Conservation (phyloP, 2,329 filamentous ascomycete species). For the Atkinsonella hypoxylon region DNA sequence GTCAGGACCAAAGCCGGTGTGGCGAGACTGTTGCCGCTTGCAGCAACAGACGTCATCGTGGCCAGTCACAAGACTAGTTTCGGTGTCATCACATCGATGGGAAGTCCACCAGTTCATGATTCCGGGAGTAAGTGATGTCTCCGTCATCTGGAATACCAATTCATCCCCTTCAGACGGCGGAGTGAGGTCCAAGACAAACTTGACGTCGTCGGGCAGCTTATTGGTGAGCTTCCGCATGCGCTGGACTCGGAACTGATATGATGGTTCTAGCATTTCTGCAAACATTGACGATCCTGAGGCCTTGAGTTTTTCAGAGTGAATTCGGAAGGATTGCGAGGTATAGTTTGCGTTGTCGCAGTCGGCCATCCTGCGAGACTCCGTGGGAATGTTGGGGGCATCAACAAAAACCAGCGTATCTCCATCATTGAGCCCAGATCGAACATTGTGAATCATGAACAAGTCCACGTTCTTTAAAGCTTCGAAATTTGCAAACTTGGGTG, state of each 20-base stretch:
- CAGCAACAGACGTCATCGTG: constrained; percentile 30
- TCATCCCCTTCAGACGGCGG: constrained; percentile 51
- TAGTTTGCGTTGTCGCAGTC: constrained; percentile 25
- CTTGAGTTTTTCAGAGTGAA: constrained; percentile 34
- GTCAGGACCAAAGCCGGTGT: not conserved
- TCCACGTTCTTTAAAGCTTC: constrained; percentile 14
- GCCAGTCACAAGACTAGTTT: constrained; percentile 21
- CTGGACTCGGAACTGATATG: constrained; percentile 26
- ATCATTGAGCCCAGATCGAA: constrained; percentile 14
- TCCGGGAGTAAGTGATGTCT: constrained; percentile 43
- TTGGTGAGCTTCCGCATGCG: constrained; percentile 25
- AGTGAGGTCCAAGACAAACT: constrained; percentile 51
- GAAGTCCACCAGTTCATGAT: constrained; percentile 43
- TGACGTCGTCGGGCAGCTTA: constrained; percentile 30
- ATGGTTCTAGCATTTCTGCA: constrained; percentile 29
- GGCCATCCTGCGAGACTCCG: constrained; percentile 8
- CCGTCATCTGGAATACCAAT: constrained; percentile 44
- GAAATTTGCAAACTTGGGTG: constrained; percentile 7
- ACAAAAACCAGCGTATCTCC: constrained; percentile 36
- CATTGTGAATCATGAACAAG: constrained; percentile 16
- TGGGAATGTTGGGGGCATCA: constrained; percentile 20
- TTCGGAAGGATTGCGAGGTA: constrained; percentile 26
- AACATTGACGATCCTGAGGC: constrained; percentile 36
- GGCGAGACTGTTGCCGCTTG: constrained; percentile 1
- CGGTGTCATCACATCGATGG: constrained; percentile 19